Percentiles rank a stretch among this genome's conserved stretches.
Evolutionary conservation across 768 basidiomycete genomes (phyloP).

Genomic region (Gelatoporia subvermispora): DNA sequence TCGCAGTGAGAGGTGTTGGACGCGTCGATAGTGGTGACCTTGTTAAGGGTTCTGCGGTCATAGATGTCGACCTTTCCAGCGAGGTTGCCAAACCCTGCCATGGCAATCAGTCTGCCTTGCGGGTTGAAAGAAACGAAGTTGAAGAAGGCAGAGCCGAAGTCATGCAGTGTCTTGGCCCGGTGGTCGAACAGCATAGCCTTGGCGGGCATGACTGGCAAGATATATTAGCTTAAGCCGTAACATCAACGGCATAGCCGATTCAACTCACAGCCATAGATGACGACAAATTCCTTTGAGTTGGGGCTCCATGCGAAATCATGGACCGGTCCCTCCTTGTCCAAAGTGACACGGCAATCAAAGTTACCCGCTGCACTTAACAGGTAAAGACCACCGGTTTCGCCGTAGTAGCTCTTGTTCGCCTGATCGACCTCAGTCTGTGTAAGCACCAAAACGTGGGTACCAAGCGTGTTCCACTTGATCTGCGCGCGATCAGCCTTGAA

Average conservation of each 20-base stretch:
- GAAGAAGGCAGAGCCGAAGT: conserved; percentile 85
- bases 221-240: conserved; percentile 2
- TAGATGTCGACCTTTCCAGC: conserved; percentile 91
- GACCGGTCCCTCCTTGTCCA: conserved; percentile 96
- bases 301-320: conserved; percentile 97
- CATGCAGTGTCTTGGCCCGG: conserved; percentile 80
- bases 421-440: conserved; percentile 97
- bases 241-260: not conserved
- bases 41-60: conserved; percentile 81
- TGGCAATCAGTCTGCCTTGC: conserved; percentile 80
- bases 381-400: conserved; percentile 88
- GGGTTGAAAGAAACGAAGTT: conserved; percentile 96
- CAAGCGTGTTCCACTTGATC: conserved; percentile 95
- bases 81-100: conserved; percentile 96
- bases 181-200: conserved; percentile 90
- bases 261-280: conserved; percentile 90
- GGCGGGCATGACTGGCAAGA: conserved; percentile 80
- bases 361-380: conserved; percentile 88
- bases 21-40: conserved; percentile 76
- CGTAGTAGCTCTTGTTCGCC: conserved; percentile 96
- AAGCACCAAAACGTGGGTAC: conserved; percentile 85
- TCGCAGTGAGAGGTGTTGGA: conserved; percentile 92
- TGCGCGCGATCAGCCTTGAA: conserved; percentile 91
- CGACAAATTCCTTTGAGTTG: conserved; percentile 93
- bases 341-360: conserved; percentile 82